Conservation (phyloP, 2,329 filamentous ascomycete species). For the Chaetomium sp. region DNA sequence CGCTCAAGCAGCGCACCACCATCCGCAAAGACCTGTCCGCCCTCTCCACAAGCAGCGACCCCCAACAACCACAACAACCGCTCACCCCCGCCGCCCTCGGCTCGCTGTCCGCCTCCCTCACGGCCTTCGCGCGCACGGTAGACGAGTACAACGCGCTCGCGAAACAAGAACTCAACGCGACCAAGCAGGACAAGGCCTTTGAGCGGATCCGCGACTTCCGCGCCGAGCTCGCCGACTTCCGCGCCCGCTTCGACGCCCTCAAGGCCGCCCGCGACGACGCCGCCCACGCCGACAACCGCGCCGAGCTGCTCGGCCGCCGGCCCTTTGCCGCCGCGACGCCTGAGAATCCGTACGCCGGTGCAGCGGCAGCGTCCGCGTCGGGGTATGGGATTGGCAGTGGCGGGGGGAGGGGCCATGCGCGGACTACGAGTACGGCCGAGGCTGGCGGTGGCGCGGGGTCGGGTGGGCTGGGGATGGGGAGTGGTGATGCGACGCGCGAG, state of each 20-base stretch:
- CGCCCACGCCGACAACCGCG: conserved; percentile 65
- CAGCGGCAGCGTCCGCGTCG: conserved; percentile 26
- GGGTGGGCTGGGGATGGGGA: conserved; percentile 50
- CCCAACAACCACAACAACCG: conserved; percentile 21
- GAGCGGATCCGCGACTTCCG: conserved; percentile 87
- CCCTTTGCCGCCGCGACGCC: conserved; percentile 78
- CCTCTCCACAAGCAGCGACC: conserved; percentile 51
- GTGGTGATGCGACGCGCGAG: conserved; percentile 71
- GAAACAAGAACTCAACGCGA: conserved; percentile 83
- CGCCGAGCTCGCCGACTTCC: conserved; percentile 77
- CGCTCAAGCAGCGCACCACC: conserved; percentile 79
- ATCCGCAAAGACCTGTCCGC: conserved; percentile 76
- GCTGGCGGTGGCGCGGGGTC: conserved; percentile 39
- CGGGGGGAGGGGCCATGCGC: conserved; percentile 38
- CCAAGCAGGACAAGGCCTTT: conserved; percentile 88
- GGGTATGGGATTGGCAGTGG: conserved; percentile 33
- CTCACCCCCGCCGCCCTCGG: conserved; percentile 61
- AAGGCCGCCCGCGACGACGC: conserved; percentile 78
- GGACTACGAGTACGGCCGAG: conserved; percentile 47
- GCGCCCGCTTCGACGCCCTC: conserved; percentile 73
- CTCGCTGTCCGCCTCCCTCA: conserved; percentile 68
- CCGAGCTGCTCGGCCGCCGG: conserved; percentile 81
- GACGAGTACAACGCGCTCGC: conserved; percentile 89
- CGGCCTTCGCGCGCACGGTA: conserved; percentile 81
- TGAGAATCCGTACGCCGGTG: conserved; percentile 87